Evolutionary conservation across 176 grass and related monocot genomes (phyloP).

Genomic region (Carex pumila): DNA sequence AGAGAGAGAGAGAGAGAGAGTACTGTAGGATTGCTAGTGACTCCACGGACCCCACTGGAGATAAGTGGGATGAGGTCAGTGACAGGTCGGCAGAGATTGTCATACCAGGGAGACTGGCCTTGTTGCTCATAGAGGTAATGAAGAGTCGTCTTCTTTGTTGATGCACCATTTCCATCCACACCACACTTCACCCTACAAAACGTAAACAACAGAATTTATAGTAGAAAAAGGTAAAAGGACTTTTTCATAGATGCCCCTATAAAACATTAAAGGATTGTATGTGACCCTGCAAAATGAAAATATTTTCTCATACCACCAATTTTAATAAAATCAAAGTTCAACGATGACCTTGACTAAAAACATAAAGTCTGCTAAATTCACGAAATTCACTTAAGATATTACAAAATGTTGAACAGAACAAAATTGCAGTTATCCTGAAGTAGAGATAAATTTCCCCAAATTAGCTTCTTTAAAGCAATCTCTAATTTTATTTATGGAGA

Average conservation of each 20-base stretch:
- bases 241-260: not conserved
- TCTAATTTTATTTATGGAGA: not conserved
- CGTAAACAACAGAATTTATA: not conserved
- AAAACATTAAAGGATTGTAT: not conserved
- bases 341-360: not conserved
- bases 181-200: constrained; percentile 13
- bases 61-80: constrained; percentile 86
- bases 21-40: constrained; percentile 99
- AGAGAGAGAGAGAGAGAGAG: not conserved
- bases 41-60: constrained; percentile 67
- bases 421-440: not conserved
- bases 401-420: not conserved
- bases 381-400: not conserved
- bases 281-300: not conserved
- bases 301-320: not conserved
- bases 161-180: constrained; percentile 61
- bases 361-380: not conserved
- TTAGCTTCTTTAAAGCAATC: not conserved
- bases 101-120: constrained; percentile 96
- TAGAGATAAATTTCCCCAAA: not conserved
- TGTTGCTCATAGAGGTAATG: constrained; percentile 87
- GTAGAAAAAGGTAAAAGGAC: not conserved
- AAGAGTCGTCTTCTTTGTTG: constrained; percentile 55
- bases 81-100: constrained; percentile 94
- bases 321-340: not conserved